phyloP scores from a whole-genome alignment of 2,329 filamentous ascomycete species.

The Botryotinia narcissicola region DNA sequence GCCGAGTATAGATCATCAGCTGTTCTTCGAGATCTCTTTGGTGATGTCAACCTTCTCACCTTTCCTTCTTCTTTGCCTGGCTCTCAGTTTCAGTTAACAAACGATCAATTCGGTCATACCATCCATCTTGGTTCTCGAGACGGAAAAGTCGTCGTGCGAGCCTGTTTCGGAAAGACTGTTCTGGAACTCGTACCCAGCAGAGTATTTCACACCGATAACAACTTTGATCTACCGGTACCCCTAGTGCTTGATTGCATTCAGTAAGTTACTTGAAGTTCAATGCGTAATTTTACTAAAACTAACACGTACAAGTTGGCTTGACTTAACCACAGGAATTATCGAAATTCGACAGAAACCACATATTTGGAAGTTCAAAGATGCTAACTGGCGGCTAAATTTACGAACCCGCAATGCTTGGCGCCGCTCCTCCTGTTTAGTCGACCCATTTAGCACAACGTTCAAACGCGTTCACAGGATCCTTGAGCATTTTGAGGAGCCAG shows the following conservation, averaged over 20 bases:
- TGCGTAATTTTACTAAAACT: background rate
- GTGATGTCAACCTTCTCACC: slow-evolving; percentile 49
- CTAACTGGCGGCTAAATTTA: slow-evolving; percentile 45
- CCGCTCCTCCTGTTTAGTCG: slow-evolving; percentile 43
- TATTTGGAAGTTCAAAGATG: slow-evolving; percentile 42
- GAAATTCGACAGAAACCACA: slow-evolving; percentile 50
- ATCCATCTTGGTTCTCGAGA: slow-evolving; percentile 55
- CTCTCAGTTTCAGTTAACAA: slow-evolving; percentile 50
- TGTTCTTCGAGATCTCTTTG: slow-evolving; percentile 52
- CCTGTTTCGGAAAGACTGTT: slow-evolving; percentile 32
- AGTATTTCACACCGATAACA: slow-evolving; percentile 32
- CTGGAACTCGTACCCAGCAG: slow-evolving; percentile 41
- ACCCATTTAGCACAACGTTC: slow-evolving; percentile 47
- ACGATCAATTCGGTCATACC: slow-evolving; percentile 41
- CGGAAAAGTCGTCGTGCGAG: slow-evolving; percentile 45
- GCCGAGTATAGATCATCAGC: slow-evolving; percentile 46
- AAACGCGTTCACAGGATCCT: slow-evolving; percentile 47
- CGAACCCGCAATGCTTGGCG: slow-evolving; percentile 34
- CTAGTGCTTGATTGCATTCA: slow-evolving; percentile 53
- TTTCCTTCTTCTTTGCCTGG: slow-evolving; percentile 51
- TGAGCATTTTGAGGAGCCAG: slow-evolving; percentile 46
- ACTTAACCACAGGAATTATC: slow-evolving; percentile 46
- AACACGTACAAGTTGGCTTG: slow-evolving; percentile 47
- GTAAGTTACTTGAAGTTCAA: background rate
- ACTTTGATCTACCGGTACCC: slow-evolving; percentile 50